Conservation (phyloP, 306 rosid genomes). For the Citrullus mucosospermus region DNA sequence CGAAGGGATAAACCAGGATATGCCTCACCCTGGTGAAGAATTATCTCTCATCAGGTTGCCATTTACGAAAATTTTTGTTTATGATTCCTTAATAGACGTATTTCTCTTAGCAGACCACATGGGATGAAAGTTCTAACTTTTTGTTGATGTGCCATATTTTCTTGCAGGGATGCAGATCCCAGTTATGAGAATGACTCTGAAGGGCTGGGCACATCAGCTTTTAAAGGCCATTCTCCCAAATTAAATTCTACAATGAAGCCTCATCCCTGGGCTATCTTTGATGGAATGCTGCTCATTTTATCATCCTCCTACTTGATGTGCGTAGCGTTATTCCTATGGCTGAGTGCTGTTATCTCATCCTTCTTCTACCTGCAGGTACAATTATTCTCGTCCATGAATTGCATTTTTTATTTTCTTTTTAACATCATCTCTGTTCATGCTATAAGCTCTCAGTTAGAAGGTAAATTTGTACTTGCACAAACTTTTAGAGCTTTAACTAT, state of each 20-base stretch:
- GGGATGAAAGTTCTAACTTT: neutral
- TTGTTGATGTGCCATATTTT: slow-evolving; percentile 9
- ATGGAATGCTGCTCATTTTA: slow-evolving; percentile 71
- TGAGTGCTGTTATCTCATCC: slow-evolving; percentile 85
- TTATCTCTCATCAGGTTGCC: slow-evolving; percentile 56
- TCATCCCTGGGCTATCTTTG: slow-evolving; percentile 63
- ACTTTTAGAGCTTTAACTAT: neutral
- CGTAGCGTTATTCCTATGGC: slow-evolving; percentile 79
- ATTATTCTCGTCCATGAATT: neutral
- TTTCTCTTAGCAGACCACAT: neutral
- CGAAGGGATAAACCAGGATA: slow-evolving; percentile 52
- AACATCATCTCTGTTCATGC: neutral
- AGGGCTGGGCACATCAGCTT: slow-evolving; percentile 19
- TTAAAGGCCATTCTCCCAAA: slow-evolving; percentile 37
- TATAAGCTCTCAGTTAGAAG: neutral
- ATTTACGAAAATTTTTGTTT: neutral
- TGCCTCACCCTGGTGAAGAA: slow-evolving; percentile 36
- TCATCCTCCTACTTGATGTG: slow-evolving; percentile 75
- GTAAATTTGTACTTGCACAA: neutral
- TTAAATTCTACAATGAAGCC: slow-evolving; percentile 32
- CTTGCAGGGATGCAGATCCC: slow-evolving; percentile 41
- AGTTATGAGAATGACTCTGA: slow-evolving; percentile 26
- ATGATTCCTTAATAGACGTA: neutral
- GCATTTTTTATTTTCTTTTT: neutral
- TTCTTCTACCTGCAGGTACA: slow-evolving; percentile 89